Evolutionary conservation across 225 moss, liverwort and hornwort species (phyloP).

Genomic region (Anthoceros angustus): DNA sequence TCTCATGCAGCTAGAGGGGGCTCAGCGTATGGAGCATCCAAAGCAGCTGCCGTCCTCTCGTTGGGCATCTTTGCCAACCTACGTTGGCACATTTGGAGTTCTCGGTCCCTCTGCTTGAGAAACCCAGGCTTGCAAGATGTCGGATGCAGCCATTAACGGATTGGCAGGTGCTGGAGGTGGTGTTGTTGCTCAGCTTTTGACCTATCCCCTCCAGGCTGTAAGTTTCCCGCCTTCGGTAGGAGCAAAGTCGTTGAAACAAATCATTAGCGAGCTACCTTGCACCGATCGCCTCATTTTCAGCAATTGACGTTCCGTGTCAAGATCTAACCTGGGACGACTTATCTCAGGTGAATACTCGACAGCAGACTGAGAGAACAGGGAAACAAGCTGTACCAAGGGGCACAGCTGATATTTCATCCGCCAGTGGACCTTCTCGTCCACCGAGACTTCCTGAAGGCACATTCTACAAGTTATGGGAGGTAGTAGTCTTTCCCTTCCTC

Average conservation of each 20-base stretch:
- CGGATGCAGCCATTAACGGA: slow-evolving; percentile 86
- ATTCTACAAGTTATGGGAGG: slow-evolving; percentile 45
- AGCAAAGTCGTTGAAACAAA: neutral
- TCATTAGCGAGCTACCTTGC: neutral
- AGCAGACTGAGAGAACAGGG: slow-evolving; percentile 82
- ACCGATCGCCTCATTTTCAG: neutral
- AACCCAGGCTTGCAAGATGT: slow-evolving; percentile 29
- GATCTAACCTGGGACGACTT: neutral
- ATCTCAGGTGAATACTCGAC: slow-evolving; percentile 63
- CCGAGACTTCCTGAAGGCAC: slow-evolving; percentile 32
- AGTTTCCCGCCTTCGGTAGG: slow-evolving; percentile 11
- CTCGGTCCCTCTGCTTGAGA: neutral
- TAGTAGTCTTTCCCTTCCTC: neutral
- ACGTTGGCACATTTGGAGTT: too few species aligned
- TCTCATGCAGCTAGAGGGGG: too few species aligned
- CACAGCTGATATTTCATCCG: slow-evolving; percentile 16
- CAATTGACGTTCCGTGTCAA: neutral
- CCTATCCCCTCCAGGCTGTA: slow-evolving; percentile 85
- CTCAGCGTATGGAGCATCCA: too few species aligned
- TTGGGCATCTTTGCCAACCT: too few species aligned
- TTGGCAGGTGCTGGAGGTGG: slow-evolving; percentile 92
- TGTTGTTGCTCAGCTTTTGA: slow-evolving; percentile 69
- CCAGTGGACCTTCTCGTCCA: slow-evolving; percentile 19
- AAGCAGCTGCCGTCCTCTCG: too few species aligned
- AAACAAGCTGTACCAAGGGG: slow-evolving; percentile 25